Percentiles rank a stretch among this genome's conserved stretches.
Evolutionary conservation across 1,284 basidiomycete species (phyloP).

Genomic region (Tetrapyrgos nigripes): DNA sequence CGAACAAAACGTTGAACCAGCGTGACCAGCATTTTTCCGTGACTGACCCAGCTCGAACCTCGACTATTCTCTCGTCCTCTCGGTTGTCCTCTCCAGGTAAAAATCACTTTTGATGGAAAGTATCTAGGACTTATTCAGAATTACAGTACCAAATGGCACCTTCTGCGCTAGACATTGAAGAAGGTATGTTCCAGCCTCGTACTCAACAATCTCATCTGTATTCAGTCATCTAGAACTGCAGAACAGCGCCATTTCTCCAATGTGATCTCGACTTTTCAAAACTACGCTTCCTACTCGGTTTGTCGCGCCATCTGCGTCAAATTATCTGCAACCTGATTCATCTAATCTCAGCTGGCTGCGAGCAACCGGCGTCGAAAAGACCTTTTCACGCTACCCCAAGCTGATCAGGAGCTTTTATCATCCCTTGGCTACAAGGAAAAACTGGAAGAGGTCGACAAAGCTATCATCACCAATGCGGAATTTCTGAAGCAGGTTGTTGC

Average conservation of each 20-base stretch:
- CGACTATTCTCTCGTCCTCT: background rate
- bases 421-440: constrained; percentile 71
- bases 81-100: no score
- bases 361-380: constrained; percentile 82
- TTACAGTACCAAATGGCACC: no score
- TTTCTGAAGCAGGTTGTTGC: constrained; percentile 72
- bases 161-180: constrained; percentile 44
- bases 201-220: constrained; percentile 3
- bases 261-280: constrained; percentile 69
- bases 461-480: constrained; percentile 72
- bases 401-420: constrained; percentile 67
- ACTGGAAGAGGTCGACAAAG: constrained; percentile 68
- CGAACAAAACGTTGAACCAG: no score
- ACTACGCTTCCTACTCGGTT: constrained; percentile 72
- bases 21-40: background rate
- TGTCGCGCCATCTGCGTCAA: constrained; percentile 10
- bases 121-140: no score
- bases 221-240: constrained; percentile 30
- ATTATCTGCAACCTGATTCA: constrained; percentile 8
- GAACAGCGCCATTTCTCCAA: constrained; percentile 72
- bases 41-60: background rate
- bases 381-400: constrained; percentile 62
- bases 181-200: constrained; percentile 36
- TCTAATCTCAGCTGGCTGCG: constrained; percentile 60
- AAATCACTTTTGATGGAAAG: no score